phyloP scores from a whole-genome alignment of 331 rosid genomes.

The Telfairia occidentalis region DNA sequence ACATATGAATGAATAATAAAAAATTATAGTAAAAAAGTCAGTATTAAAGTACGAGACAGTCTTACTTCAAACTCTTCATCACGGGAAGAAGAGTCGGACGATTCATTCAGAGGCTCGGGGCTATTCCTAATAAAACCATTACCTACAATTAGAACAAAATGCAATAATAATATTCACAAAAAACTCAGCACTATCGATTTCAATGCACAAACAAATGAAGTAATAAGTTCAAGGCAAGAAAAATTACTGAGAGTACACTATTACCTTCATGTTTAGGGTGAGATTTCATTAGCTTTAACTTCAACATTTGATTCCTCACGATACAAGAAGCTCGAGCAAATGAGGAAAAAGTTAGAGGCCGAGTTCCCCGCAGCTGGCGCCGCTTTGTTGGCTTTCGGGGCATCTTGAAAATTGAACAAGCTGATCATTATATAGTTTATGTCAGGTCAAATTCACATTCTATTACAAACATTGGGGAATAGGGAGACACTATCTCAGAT shows the following conservation, averaged over 20 bases:
- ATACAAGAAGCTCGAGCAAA: constrained; percentile 30
- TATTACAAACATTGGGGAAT: neutral
- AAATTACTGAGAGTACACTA: neutral
- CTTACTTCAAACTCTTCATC: constrained; percentile 57
- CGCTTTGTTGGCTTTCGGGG: constrained; percentile 39
- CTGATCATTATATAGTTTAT: neutral
- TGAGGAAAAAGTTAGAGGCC: constrained; percentile 58
- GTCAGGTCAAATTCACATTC: neutral
- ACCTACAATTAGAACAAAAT: constrained; percentile 23
- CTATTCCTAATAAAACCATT: constrained; percentile 16
- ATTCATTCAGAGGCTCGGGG: constrained; percentile 20
- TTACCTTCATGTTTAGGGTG: constrained; percentile 21
- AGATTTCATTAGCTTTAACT: constrained; percentile 7
- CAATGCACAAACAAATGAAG: neutral
- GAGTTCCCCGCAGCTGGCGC: constrained; percentile 20
- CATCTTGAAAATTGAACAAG: constrained; percentile 21
- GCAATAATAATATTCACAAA: neutral
- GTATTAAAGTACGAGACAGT: neutral
- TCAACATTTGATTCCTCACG: constrained; percentile 17
- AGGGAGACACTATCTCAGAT: neutral
- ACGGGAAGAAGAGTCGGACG: constrained; percentile 41
- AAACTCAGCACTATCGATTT: neutral
- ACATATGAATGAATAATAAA: neutral
- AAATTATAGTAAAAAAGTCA: neutral
- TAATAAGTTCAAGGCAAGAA: neutral